A percentile compares a stretch with the other conserved stretches of the same genome.
phyloP scores from a whole-genome alignment of 805 yeast species.

The Metschnikowia lachancei region DNA sequence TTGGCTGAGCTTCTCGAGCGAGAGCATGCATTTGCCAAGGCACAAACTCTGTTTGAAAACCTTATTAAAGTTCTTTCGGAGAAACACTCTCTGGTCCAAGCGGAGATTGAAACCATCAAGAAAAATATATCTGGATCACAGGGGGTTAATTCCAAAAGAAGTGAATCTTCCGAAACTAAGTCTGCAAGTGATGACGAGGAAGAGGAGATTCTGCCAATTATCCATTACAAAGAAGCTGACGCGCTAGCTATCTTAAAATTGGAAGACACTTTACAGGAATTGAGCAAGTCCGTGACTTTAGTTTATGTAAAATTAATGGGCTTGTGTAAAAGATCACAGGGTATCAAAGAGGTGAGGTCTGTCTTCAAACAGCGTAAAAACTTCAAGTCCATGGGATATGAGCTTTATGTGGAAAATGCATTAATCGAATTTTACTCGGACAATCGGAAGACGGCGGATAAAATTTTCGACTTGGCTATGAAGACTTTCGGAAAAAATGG shows the following conservation, averaged over 20 bases:
- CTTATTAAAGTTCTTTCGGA: slow-evolving; percentile 48
- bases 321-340: slow-evolving; percentile 63
- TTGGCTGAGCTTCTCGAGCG: slow-evolving; percentile 69
- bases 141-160: background rate
- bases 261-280: slow-evolving; percentile 24
- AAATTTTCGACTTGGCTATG: slow-evolving; percentile 77
- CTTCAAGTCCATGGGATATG: slow-evolving; percentile 60
- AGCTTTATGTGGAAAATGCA: slow-evolving; percentile 80
- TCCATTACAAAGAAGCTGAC: slow-evolving; percentile 23
- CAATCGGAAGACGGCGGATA: slow-evolving; percentile 64
- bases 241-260: slow-evolving; percentile 22
- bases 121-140: slow-evolving; percentile 11
- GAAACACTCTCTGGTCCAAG: slow-evolving; percentile 31
- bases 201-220: slow-evolving; percentile 12
- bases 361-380: slow-evolving; percentile 65
- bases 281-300: slow-evolving; percentile 49
- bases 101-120: slow-evolving; percentile 24
- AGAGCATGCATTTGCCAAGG: slow-evolving; percentile 48
- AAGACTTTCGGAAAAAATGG: slow-evolving; percentile 54
- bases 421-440: slow-evolving; percentile 70
- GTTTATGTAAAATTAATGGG: slow-evolving; percentile 71
- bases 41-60: slow-evolving; percentile 48
- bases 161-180: slow-evolving; percentile 8
- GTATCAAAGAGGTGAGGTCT: slow-evolving; percentile 68
- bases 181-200: slow-evolving; percentile 23